Percentiles rank a stretch among this genome's conserved stretches.
Conservation (phyloP, 495 filamentous ascomycete genomes). For the Aspergillus coremiiformis region DNA sequence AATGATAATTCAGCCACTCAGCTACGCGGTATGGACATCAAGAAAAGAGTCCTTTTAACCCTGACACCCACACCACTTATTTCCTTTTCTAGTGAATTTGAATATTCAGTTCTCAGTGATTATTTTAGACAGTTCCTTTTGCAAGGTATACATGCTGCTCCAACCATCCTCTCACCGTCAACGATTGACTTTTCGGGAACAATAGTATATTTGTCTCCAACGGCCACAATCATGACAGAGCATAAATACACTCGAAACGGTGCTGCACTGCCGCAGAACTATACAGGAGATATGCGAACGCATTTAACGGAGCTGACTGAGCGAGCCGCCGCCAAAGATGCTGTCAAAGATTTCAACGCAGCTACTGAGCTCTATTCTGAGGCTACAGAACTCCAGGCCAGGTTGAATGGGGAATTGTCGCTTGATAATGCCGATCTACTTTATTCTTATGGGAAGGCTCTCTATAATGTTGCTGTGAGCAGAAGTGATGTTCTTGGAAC, state of each 20-base stretch:
- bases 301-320: constrained; percentile 43
- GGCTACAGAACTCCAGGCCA: constrained; percentile 82
- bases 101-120: no score
- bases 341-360: constrained; percentile 74
- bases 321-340: constrained; percentile 62
- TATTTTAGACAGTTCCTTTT: no score
- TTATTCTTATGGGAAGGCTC: constrained; percentile 83
- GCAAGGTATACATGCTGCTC: no score
- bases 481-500: constrained; percentile 92
- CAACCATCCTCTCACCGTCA: no score
- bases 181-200: neutral
- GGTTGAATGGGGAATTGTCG: constrained; percentile 85
- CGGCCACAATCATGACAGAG: constrained; percentile 16
- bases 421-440: constrained; percentile 86
- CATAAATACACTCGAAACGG: constrained; percentile 5
- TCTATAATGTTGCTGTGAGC: constrained; percentile 87
- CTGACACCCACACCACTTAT: no score
- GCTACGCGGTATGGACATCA: no score
- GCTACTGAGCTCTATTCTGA: constrained; percentile 82
- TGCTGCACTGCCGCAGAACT: constrained; percentile 1
- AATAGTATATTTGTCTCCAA: neutral
- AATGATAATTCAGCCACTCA: no score
- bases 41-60: no score
- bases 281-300: constrained; percentile 15
- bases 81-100: no score